Conservation (phyloP, 768 basidiomycete genomes). For the Sarcomyxa edulis region DNA sequence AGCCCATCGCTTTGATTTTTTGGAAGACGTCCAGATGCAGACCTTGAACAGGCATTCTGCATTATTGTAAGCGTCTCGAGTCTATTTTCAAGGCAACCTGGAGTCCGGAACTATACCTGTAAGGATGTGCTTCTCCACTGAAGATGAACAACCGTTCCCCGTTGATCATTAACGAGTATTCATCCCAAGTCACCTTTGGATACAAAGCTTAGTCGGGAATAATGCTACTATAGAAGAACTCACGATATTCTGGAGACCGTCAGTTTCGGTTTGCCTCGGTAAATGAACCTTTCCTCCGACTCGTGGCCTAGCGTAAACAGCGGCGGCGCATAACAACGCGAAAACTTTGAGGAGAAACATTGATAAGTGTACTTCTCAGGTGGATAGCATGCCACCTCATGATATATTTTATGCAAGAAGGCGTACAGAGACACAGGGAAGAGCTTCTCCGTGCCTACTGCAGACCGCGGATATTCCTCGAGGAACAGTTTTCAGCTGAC, state of each 20-base stretch:
- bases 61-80: neutral
- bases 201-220: neutral
- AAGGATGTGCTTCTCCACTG: slow-evolving; percentile 39
- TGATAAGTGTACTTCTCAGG: no score
- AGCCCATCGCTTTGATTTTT: slow-evolving; percentile 38
- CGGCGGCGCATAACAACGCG: slow-evolving; percentile 16
- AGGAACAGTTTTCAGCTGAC: no score
- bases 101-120: no score
- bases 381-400: no score
- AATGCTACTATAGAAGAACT: neutral
- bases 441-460: no score
- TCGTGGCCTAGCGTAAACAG: slow-evolving; percentile 17
- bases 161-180: slow-evolving; percentile 37
- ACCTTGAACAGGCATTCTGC: slow-evolving; percentile 35
- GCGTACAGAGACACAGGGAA: no score
- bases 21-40: slow-evolving; percentile 39
- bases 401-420: no score
- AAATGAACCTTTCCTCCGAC: slow-evolving; percentile 2
- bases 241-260: slow-evolving; percentile 28
- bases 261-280: slow-evolving; percentile 17
- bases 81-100: slow-evolving; percentile 2
- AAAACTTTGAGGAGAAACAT: slow-evolving; percentile 11
- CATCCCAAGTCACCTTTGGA: slow-evolving; percentile 37
- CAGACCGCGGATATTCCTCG: no score
- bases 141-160: slow-evolving; percentile 35